Evolutionary conservation across 2,329 filamentous ascomycete genomes (phyloP), one percentile per base, ranked within the genome.

Genomic region (Xylaria sp.): DNA sequence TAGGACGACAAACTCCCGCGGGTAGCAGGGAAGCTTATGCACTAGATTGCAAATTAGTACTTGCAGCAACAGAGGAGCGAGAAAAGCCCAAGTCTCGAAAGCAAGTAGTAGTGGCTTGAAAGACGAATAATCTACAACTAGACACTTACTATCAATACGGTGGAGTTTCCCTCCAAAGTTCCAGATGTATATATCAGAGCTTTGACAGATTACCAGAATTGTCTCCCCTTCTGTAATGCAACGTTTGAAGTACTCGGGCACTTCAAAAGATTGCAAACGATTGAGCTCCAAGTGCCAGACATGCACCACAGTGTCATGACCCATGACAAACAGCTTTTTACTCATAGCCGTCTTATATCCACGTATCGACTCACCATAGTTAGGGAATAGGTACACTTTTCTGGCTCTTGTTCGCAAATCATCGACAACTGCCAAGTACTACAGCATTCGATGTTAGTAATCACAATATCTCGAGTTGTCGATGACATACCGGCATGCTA

Each of bases 261-360:
- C 59, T 53, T 73, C 60, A 37, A 74, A 67, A 0, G 74, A 73
- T 51, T 72, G 57, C 21, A 75, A 64, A 8, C 68, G 69, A 57
- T 78, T 71, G 5, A 72, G 63, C 18, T 75, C 72, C 25, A 79
- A 67, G 66, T 78, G 76, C 77, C 77, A 79, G 18, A 73, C 77
- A 42, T 79, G 72, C 25, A 79, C n/a, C 9, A 58, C 73, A 9
- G 59, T 72, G 13, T 70, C 71, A 40, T 72, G 75, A 1, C 76
- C 73, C 72, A 79, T 75, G 35, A 78, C 66, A 48, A 79, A 71
- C 1, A 78, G 66, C 61, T 74, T 74, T 42, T 73, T 68, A 21
- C 77, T 71, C 74, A 79, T 76, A 3, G 76, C 74, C 42, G 76
- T 78, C 66, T 74, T 76, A 54, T 76, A 78, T 1, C 77, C 77